Evolutionary conservation across 106 monocot species (phyloP), one percentile per base, ranked within the genome.

Genomic region (Allium cepa): DNA sequence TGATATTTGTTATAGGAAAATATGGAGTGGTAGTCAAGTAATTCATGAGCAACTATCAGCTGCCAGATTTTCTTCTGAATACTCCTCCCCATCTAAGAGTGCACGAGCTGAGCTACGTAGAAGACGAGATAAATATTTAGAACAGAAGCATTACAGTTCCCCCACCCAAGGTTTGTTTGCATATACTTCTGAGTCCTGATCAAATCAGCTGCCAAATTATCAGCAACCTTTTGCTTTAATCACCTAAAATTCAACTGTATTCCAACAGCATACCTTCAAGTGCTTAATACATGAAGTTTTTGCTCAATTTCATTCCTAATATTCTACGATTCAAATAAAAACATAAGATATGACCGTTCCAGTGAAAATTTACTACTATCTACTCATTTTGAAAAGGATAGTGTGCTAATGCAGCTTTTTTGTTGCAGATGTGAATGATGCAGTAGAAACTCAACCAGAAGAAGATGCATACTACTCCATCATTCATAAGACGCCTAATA

Each of bases 401-500:
- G 28, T 61, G 57, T 16, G 57, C 26, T 45, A 60, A 9, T 59
- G 58, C n/a, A 26, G 71, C 8, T 73, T 26, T 72, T 15, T 62
- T 13, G 62, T 73, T 65, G 60, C 88, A 89, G 79, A 81, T 1
- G 68, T 64, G 15, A 62, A 17, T 18, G 81, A 67, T 50, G 69
- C 66, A 59, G 47, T 68, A 18, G 64, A 68, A 58, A 63, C 15
- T 14, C 52, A 71, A 51, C 62, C 36, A 7, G 66, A 69, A n/a
- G 47, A 50, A 16, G 83, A 76, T 7, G 77, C 52, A 18, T 92
- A 80, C 62, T 84, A 75, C 74, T 97, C 97, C 0, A 80, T 76
- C 47, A 89, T 89, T 47, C 97, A 97, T 63, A 65, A 26, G 0
- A 92, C 86, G 16, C 92, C 97, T 0, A 80, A 89, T 59, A 86